Percentiles rank a stretch among this genome's conserved stretches.
These are phyloP conservation scores for Brassica cretica DNA, from an alignment of 345 rosid genomes.

Conservation along the genomic window DNA sequence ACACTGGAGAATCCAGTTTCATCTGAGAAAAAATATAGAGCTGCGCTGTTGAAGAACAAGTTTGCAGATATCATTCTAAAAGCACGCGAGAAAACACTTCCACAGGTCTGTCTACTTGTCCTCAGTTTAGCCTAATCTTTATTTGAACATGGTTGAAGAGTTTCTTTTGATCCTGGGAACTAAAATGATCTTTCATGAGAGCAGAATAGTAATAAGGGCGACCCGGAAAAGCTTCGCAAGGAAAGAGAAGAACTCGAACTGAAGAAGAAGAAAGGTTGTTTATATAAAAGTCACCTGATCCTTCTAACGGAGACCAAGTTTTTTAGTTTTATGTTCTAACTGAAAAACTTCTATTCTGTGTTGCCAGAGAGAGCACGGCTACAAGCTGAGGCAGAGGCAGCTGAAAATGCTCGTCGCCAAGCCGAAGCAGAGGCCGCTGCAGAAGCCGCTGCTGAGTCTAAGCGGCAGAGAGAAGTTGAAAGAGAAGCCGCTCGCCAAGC, in stretches of 20 bases:
- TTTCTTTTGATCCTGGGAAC: constrained; percentile 12
- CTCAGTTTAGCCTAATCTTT: background rate
- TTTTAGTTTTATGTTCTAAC: background rate
- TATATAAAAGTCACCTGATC: background rate
- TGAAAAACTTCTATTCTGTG: background rate
- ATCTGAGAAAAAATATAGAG: constrained; percentile 81
- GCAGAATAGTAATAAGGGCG: constrained; percentile 64
- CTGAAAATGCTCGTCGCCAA: constrained; percentile 79
- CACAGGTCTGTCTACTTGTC: constrained; percentile 56
- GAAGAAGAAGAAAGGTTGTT: constrained; percentile 71
- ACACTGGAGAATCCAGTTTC: constrained; percentile 60
- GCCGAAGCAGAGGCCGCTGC: constrained; percentile 93
- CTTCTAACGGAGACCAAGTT: background rate
- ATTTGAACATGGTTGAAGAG: background rate
- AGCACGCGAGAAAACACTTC: constrained; percentile 85
- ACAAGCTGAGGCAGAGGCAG: constrained; percentile 93
- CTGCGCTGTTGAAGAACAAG: constrained; percentile 74
- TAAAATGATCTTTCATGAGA: constrained; percentile 30
- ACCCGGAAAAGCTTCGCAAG: constrained; percentile 77
- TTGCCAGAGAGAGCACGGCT: constrained; percentile 80
- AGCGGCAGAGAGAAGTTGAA: constrained; percentile 80
- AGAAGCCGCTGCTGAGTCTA: constrained; percentile 83
- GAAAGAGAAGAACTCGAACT: constrained; percentile 88
- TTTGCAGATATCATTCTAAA: constrained; percentile 94
- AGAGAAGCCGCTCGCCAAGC: constrained; percentile 97